Conservation (phyloP, 202 grass and related monocot species). For the Elaeis oleifera region DNA sequence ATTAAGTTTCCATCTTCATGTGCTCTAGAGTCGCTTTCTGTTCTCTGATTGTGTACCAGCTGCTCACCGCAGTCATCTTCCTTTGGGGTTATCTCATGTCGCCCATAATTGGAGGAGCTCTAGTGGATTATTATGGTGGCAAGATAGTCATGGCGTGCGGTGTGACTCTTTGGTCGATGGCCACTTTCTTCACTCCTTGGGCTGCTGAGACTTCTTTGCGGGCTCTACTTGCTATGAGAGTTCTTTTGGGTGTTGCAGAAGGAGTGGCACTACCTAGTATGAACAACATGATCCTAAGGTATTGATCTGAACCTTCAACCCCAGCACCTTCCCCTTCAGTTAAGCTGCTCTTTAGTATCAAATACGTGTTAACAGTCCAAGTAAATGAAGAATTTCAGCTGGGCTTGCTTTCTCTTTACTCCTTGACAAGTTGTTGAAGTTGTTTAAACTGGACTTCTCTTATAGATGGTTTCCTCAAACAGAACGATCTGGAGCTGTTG, state of each 20-base stretch:
- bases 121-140: conserved; percentile 86
- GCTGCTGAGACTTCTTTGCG: conserved; percentile 67
- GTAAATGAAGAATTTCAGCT: too few species aligned
- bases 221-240: conserved; percentile 67
- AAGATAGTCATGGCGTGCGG: conserved; percentile 89
- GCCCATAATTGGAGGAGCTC: conserved; percentile 80
- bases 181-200: conserved; percentile 90
- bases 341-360: conserved; percentile 4
- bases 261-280: conserved; percentile 96
- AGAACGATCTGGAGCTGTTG: conserved; percentile 88
- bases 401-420: too few species aligned
- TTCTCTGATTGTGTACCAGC: conserved; percentile 27
- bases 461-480: conserved; percentile 95
- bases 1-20: too few species aligned
- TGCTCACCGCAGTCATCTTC: conserved; percentile 70
- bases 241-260: conserved; percentile 79
- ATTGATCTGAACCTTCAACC: conserved; percentile 16
- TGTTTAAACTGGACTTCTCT: conserved; percentile 29
- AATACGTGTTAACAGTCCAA: too few species aligned
- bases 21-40: conserved; percentile 3
- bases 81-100: conserved; percentile 95
- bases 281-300: conserved; percentile 98
- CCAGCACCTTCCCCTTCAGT: neutral
- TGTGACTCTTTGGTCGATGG: conserved; percentile 91
- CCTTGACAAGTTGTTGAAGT: conserved; percentile 10